phyloP scores from a whole-genome alignment of 345 rosid species.

The Citrus cavaleriei region DNA sequence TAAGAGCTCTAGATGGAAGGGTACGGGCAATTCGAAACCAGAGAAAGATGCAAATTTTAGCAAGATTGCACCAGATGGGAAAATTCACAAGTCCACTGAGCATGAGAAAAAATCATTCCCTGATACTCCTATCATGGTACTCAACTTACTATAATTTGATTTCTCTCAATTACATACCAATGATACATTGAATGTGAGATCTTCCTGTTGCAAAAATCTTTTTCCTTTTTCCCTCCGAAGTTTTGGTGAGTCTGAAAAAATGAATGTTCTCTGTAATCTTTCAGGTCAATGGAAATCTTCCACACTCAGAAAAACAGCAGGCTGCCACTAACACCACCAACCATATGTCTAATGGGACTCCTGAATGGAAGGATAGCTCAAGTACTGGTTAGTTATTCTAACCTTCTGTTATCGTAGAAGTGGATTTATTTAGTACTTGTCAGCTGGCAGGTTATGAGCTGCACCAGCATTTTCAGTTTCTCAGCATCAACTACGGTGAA shows the following conservation, averaged over 20 bases:
- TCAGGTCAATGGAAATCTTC: slow-evolving; percentile 32
- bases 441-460: background rate
- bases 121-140: slow-evolving; percentile 31
- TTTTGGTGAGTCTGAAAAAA: background rate
- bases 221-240: background rate
- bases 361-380: slow-evolving; percentile 37
- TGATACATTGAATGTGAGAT: background rate
- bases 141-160: background rate
- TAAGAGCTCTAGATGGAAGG: slow-evolving; percentile 40
- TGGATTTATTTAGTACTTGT: background rate
- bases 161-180: background rate
- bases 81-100: slow-evolving; percentile 14
- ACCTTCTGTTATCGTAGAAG: background rate
- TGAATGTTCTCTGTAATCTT: background rate
- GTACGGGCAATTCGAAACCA: slow-evolving; percentile 18
- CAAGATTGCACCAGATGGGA: slow-evolving; percentile 19
- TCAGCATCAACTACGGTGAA: background rate
- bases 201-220: background rate
- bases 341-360: slow-evolving; percentile 19
- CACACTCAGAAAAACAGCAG: slow-evolving; percentile 21
- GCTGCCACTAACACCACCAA: slow-evolving; percentile 17
- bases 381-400: slow-evolving; percentile 39
- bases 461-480: background rate
- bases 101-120: slow-evolving; percentile 16
- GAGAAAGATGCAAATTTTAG: slow-evolving; percentile 24